Evolutionary conservation across 352 stramenopile genomes (phyloP), one percentile per base, ranked within the genome.

Genomic region (Globisporangium viniferum): DNA sequence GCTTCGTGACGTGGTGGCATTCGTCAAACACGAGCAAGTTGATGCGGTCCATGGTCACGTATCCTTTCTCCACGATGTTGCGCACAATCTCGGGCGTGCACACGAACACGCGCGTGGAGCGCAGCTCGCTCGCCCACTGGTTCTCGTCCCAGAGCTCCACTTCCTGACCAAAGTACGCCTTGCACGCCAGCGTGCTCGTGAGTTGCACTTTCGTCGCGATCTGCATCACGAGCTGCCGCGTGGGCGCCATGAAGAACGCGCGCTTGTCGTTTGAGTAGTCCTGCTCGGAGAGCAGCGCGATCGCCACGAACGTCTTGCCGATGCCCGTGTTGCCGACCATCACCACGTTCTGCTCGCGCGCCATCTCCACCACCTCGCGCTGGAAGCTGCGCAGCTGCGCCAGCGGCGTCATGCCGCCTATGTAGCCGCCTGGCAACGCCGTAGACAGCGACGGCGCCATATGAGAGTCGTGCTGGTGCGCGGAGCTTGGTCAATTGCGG

Each of bases 21-120:
- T 97, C 91, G 71, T 97, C 91, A 66, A 97, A 93, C 33, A 97
- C 82, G 22, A 97, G 76, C 66, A 97, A 51, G 69, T 94, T 94
- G 72, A 95, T 91, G 58, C 73, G 74, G 22, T 78, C 69, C 60
- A 97, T 81, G 20, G 68, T 75, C 61, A 97, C 77, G 74, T 94
- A 96, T 12, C 89, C 91, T 35, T 92, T 91, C 57, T 92, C 79
- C 14, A 97, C 72, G 65, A 93, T 71, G 62, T 90, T 95, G 63
- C 89, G 84, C 55, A 96, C 74, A 56, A 96, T 87, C 75, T 94
- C 88, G 22, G 91, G 91, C 35, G 91, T 97, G 71, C 85, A 94
- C 67, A 97, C 89, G 51, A 96, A 79, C 67, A 97, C 89, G 44
- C 79, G 75, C 62, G 71, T 89, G 54, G 83, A 49, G 9, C 67